Conservation (phyloP, 441 rosid species). For the Pelargonium australe region DNA sequence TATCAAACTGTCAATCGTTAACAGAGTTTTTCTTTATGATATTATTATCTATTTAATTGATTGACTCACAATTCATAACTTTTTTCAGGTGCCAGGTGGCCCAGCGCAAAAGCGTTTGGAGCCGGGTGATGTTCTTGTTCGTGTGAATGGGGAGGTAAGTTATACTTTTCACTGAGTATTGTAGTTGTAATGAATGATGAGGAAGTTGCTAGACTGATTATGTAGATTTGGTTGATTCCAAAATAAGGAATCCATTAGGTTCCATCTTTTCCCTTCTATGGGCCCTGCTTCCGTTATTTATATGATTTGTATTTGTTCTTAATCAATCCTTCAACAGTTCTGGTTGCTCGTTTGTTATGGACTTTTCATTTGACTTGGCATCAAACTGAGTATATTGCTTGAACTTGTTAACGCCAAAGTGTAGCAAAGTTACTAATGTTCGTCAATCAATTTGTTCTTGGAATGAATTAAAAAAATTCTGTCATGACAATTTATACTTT, state of each 20-base stretch:
- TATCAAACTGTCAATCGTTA: not conserved
- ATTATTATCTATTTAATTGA: not conserved
- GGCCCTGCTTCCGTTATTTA: not conserved
- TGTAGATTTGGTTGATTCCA: not conserved
- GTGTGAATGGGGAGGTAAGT: slow-evolving; percentile 80
- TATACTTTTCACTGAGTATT: not conserved
- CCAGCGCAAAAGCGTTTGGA: slow-evolving; percentile 76
- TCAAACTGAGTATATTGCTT: not conserved
- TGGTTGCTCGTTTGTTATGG: not conserved
- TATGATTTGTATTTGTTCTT: not conserved
- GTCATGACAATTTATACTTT: not conserved
- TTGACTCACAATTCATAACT: slow-evolving; percentile 2
- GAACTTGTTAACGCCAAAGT: not conserved
- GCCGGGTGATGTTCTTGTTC: slow-evolving; percentile 92
- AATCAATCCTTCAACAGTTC: not conserved
- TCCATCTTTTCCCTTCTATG: not conserved
- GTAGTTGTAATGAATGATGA: slow-evolving; percentile 1
- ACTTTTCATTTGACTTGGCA: not conserved
- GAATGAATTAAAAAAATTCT: not conserved
- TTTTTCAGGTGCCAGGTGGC: slow-evolving; percentile 84
- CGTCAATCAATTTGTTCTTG: not conserved
- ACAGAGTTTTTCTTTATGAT: not conserved
- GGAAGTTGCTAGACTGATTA: not conserved
- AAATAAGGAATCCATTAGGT: not conserved
- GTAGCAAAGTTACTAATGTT: not conserved